phyloP scores from a whole-genome alignment of 2,329 filamentous ascomycete genomes.

The Periconia digitata region DNA sequence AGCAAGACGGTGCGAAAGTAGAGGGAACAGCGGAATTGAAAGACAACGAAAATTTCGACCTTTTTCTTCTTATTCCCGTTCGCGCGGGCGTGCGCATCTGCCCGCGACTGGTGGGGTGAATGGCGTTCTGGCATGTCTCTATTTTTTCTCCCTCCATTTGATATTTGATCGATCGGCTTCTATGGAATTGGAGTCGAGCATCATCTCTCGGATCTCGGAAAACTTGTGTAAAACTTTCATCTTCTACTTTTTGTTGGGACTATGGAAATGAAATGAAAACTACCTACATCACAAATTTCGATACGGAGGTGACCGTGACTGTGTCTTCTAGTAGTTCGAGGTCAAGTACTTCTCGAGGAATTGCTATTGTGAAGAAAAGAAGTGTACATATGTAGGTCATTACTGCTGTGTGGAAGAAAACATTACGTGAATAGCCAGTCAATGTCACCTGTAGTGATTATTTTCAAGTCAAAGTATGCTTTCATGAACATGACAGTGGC shows the following conservation, averaged over 20 bases:
- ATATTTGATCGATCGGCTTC: neutral
- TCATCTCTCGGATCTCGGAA: neutral
- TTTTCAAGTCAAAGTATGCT: too few species aligned
- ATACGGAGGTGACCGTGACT: too few species aligned
- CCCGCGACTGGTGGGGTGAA: neutral
- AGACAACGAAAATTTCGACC: neutral
- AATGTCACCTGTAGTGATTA: too few species aligned
- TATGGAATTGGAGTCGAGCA: neutral
- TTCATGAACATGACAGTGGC: too few species aligned
- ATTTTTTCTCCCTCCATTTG: neutral
- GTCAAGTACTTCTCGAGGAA: too few species aligned
- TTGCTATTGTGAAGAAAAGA: too few species aligned
- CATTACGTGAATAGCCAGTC: too few species aligned
- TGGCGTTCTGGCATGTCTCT: neutral
- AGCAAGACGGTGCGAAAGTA: slow-evolving; percentile 58
- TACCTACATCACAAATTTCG: neutral
- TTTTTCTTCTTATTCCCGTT: neutral
- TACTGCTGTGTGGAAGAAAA: too few species aligned
- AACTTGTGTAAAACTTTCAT: neutral
- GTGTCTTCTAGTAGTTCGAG: too few species aligned
- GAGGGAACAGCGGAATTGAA: neutral
- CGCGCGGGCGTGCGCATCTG: neutral
- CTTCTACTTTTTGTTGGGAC: neutral
- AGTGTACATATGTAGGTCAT: too few species aligned
- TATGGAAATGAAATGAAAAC: neutral